These are phyloP conservation scores for Daldinia decipiens DNA, from an alignment of 495 filamentous ascomycete species.

Conservation along the genomic window DNA sequence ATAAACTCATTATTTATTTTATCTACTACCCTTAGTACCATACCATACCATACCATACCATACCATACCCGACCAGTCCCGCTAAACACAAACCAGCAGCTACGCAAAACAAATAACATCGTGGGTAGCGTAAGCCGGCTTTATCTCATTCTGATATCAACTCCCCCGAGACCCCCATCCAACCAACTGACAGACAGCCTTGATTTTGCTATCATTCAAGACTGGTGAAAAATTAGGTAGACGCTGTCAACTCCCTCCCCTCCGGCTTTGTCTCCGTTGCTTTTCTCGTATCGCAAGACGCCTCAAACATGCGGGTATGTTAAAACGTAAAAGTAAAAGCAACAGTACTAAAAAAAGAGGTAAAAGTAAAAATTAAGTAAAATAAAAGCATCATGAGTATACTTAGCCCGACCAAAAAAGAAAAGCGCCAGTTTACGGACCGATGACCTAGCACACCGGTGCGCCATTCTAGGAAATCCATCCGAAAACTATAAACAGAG, in stretches of 20 bases:
- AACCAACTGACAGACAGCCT: background rate
- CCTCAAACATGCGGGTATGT: slow-evolving; percentile 42
- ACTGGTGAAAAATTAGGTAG: background rate
- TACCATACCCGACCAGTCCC: background rate
- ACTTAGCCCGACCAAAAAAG: slow-evolving; percentile 13
- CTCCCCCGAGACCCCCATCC: background rate
- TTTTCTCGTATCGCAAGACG: slow-evolving; percentile 32
- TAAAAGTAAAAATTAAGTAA: background rate
- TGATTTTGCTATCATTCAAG: background rate
- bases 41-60: background rate
- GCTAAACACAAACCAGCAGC: slow-evolving; percentile 9
- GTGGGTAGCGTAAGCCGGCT: slow-evolving; percentile 14
- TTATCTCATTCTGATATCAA: slow-evolving; percentile 40
- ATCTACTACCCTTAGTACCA: slow-evolving; percentile 18
- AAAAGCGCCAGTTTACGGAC: slow-evolving; percentile 26
- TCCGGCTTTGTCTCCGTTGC: background rate
- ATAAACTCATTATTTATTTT: slow-evolving; percentile 18
- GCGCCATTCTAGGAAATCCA: slow-evolving; percentile 32
- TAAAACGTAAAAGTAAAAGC: slow-evolving; percentile 6
- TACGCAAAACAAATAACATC: slow-evolving; percentile 6
- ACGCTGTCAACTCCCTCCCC: background rate
- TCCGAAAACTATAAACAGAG: slow-evolving; percentile 35
- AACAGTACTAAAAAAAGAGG: background rate
- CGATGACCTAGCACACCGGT: slow-evolving; percentile 24
- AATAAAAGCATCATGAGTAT: slow-evolving; percentile 20